Evolutionary conservation across 257 asterid genomes (phyloP).

Genomic region (Lycium barbarum): DNA sequence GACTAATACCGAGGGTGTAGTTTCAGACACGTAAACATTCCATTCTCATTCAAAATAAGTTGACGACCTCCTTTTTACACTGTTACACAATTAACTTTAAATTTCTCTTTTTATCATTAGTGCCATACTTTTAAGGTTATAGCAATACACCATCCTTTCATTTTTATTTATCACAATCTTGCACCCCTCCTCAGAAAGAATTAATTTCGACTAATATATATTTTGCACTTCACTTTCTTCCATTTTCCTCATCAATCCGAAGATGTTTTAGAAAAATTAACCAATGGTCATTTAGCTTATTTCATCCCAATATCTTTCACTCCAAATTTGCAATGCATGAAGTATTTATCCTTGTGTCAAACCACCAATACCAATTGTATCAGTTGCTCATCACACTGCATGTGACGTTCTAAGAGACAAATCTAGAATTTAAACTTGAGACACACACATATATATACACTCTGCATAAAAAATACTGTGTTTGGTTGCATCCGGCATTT

Average conservation of each 20-base stretch:
- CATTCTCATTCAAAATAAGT: too few species aligned
- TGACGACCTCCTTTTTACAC: not conserved
- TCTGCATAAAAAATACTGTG: not conserved
- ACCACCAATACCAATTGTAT: not conserved
- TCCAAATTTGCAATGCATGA: constrained; percentile 1
- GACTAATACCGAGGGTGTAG: too few species aligned
- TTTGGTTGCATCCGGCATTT: not conserved
- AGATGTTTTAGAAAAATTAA: not conserved
- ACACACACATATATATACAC: not conserved
- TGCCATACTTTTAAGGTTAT: too few species aligned
- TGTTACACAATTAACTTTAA: too few species aligned
- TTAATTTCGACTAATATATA: not conserved
- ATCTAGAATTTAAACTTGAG: too few species aligned
- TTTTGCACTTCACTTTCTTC: not conserved
- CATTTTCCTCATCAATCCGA: not conserved
- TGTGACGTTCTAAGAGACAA: too few species aligned
- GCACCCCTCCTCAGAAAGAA: not conserved
- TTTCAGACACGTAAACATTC: too few species aligned
- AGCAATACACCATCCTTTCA: not conserved
- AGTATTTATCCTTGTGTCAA: not conserved
- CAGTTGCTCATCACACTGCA: not conserved
- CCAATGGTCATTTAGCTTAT: not conserved
- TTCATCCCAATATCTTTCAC: not conserved
- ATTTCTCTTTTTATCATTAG: too few species aligned
- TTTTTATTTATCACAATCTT: not conserved